These are phyloP conservation scores for Sporothrix pallida DNA, from an alignment of 2,329 filamentous ascomycete species.

Conservation along the genomic window DNA sequence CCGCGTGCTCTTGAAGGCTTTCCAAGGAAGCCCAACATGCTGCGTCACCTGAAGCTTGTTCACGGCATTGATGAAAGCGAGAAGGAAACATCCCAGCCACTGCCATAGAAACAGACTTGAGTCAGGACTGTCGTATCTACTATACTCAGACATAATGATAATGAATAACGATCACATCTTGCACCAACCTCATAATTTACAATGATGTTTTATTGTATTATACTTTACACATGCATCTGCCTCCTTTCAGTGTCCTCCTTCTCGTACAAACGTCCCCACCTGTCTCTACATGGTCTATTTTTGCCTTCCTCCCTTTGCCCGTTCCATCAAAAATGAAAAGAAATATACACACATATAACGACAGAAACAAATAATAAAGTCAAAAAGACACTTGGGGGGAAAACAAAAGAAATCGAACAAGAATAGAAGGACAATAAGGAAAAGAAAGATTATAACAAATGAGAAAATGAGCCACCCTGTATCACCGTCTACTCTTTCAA, in stretches of 20 bases:
- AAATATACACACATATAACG: conserved; percentile 28
- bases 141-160: not conserved
- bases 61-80: conserved; percentile 43
- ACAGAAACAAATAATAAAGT: conserved; percentile 12
- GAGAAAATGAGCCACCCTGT: not conserved
- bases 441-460: conserved; percentile 8
- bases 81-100: not conserved
- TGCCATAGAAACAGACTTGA: not conserved
- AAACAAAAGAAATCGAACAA: not conserved
- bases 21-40: conserved; percentile 45
- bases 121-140: no score
- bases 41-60: conserved; percentile 52
- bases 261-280: conserved; percentile 20
- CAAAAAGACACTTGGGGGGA: not conserved
- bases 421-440: not conserved
- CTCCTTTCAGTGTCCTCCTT: not conserved
- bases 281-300: conserved; percentile 24
- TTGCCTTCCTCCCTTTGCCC: conserved; percentile 13
- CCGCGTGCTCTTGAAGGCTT: conserved; percentile 48
- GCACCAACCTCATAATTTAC: not conserved
- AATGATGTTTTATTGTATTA: conserved; percentile 12
- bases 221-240: conserved; percentile 22
- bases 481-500: not conserved
- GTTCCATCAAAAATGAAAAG: conserved; percentile 1
- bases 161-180: not conserved